Percentiles rank a stretch among this genome's conserved stretches.
These are phyloP conservation scores for Gamarada debralockiae DNA, from an alignment of 495 filamentous ascomycete species.

Conservation along the genomic window DNA sequence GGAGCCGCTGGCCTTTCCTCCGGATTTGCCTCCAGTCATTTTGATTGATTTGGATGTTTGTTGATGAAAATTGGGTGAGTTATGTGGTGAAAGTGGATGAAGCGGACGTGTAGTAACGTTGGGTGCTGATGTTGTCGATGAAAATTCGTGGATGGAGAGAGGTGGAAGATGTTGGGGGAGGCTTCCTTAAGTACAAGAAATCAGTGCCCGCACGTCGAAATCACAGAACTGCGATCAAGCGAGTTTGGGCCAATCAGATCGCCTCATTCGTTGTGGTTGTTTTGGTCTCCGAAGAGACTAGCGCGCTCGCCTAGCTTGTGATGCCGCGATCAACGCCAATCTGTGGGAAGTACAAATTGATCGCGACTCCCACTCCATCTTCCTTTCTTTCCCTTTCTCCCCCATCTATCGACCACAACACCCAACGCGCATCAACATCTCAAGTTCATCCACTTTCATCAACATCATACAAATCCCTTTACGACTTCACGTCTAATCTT, in stretches of 20 bases:
- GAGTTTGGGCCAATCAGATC: too few relatives aligned
- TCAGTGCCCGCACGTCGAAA: too few relatives aligned
- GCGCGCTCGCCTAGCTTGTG: not conserved
- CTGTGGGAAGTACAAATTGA: too few relatives aligned
- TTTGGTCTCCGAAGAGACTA: not conserved
- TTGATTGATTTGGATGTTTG: conserved; percentile 50
- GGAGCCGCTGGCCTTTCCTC: conserved; percentile 94
- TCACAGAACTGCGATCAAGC: too few relatives aligned
- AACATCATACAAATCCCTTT: not conserved
- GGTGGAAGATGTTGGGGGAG: not conserved
- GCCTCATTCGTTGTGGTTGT: not conserved
- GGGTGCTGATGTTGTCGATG: not conserved
- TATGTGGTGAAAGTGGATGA: not conserved
- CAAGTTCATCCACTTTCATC: conserved; percentile 9
- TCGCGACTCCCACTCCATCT: not conserved
- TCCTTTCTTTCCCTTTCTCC: conserved; percentile 33
- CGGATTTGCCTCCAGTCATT: conserved; percentile 99
- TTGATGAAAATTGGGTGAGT: not conserved
- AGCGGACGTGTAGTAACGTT: conserved; percentile 3
- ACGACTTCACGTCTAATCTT: conserved; percentile 11
- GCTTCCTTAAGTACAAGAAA: not conserved
- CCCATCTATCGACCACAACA: conserved; percentile 26
- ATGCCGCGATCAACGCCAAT: not conserved
- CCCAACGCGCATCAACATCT: conserved; percentile 22
- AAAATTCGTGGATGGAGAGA: not conserved